A percentile compares a stretch with the other conserved stretches of the same genome.
These are phyloP conservation scores for Ulvella scutata DNA, from an alignment of 139 green algal species.

Conservation along the genomic window DNA sequence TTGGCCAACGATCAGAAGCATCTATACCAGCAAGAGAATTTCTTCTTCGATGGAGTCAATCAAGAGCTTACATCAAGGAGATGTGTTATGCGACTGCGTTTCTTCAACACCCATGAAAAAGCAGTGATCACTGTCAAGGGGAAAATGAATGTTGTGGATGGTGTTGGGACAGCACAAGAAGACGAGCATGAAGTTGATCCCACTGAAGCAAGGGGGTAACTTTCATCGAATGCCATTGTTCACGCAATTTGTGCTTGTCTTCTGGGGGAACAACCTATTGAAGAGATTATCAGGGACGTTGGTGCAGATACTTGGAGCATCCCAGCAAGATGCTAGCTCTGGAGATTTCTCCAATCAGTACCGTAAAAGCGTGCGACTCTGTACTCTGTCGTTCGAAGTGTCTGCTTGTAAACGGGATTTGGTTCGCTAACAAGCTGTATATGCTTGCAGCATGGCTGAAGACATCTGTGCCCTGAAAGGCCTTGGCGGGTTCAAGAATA, in stretches of 20 bases:
- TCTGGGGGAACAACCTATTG: no score
- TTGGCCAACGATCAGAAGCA: conserved; percentile 16
- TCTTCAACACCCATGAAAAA: conserved; percentile 63
- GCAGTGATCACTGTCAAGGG: conserved; percentile 75
- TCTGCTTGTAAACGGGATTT: background rate
- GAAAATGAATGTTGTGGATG: conserved; percentile 56
- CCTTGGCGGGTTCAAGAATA: conserved; percentile 83
- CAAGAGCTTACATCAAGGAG: conserved; percentile 52
- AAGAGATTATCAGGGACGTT: conserved; percentile 15
- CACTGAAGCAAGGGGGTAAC: conserved; percentile 7
- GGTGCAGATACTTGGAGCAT: conserved; percentile 32
- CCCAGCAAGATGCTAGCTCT: conserved; percentile 38
- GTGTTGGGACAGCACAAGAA: conserved; percentile 60
- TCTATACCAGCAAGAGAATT: conserved; percentile 68
- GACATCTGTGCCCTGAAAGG: conserved; percentile 27
- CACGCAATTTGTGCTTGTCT: no score
- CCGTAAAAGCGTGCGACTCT: no score
- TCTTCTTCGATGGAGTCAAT: conserved; percentile 80
- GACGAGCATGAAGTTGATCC: conserved; percentile 43
- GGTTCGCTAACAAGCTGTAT: background rate
- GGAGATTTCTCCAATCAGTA: conserved; percentile 21
- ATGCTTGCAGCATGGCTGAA: background rate
- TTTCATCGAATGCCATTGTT: no score
- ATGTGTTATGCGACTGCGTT: conserved; percentile 63
- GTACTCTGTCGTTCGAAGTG: no score